Evolutionary conservation across 176 grass and related monocot genomes (phyloP), one percentile per base, ranked within the genome.

Genomic region (Calamus simplicifolius): DNA sequence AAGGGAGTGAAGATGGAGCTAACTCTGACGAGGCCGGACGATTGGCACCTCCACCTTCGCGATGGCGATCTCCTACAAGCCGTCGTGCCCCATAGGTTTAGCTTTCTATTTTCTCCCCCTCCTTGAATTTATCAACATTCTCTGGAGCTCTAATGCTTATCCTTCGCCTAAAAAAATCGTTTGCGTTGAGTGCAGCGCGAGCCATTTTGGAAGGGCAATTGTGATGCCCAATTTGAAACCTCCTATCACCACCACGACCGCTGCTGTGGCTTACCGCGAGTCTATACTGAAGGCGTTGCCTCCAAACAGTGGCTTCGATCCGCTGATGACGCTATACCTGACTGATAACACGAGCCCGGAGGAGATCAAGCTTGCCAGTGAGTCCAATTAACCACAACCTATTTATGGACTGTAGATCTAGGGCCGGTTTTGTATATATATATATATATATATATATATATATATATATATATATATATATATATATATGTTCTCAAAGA

Each of bases 191-290:
- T 43, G 61, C 77, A 97, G 92, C 57, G 92, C 81, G 51, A 78
- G 8, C 78, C 84, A 88, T 66, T 97, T 97, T 51, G 69, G 81
- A 61, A 88, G 87, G 72, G 84, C 92, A 27, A 91, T 97, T 62
- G 71, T 97, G 48, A 97, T 97, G 87, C 92, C 92, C 17, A 96
- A 97, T 52, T 23, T 97, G 81, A 97, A 97, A 72, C 87, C 92
- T 5, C 84, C 92, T 0, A 72, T 97, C 63, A 97, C 84, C 2
- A 91, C 84, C 17, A 97, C 84, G 2, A 81, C 74, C 0, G 72
- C 75, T 3, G 84, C 92, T 3, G 61, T 88, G 75, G 75, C 75
- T 61, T 91, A 91, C 64, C 77, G 81, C 27, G 84, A 88, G 19
- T 77, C 79, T 51, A 97, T 97, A 16, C 6, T 90, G 19, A 80